phyloP scores from a whole-genome alignment of 2,329 filamentous ascomycete genomes.

The Fusarium longipes region DNA sequence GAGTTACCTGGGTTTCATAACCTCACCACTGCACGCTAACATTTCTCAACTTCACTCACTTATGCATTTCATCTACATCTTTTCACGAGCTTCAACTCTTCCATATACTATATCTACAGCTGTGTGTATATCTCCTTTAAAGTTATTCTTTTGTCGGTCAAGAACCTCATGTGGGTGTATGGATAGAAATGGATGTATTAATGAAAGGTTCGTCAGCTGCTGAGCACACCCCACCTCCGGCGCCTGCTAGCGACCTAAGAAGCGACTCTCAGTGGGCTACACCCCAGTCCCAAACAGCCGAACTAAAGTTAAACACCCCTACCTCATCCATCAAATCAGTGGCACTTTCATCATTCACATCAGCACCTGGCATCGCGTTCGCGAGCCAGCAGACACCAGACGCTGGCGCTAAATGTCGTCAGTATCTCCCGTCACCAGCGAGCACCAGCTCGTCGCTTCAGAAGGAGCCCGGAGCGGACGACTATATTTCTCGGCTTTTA shows the following conservation, averaged over 20 bases:
- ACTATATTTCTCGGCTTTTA: constrained; percentile 33
- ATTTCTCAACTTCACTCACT: not conserved
- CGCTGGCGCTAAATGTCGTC: not conserved
- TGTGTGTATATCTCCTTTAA: not conserved
- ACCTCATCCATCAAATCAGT: constrained; percentile 13
- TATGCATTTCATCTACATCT: not conserved
- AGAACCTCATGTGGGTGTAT: not conserved
- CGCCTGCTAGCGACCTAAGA: not conserved
- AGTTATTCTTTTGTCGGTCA: not conserved
- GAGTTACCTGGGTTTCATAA: not conserved
- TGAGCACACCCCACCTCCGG: constrained; percentile 25
- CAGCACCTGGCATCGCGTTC: constrained; percentile 5
- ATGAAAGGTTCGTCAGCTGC: not conserved
- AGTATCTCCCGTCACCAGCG: constrained; percentile 6
- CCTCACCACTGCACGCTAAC: not conserved
- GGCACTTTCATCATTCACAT: constrained; percentile 4
- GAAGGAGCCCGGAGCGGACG: constrained; percentile 32
- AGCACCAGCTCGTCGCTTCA: constrained; percentile 15
- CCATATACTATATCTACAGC: not conserved
- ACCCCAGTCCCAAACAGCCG: constrained; percentile 5
- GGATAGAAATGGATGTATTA: not conserved
- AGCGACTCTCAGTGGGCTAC: not conserved
- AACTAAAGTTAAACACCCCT: constrained; percentile 13
- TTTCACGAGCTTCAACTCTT: not conserved
- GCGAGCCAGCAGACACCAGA: constrained; percentile 26